Conservation (phyloP, 1,284 basidiomycete species). For the Naganishia sp. region DNA sequence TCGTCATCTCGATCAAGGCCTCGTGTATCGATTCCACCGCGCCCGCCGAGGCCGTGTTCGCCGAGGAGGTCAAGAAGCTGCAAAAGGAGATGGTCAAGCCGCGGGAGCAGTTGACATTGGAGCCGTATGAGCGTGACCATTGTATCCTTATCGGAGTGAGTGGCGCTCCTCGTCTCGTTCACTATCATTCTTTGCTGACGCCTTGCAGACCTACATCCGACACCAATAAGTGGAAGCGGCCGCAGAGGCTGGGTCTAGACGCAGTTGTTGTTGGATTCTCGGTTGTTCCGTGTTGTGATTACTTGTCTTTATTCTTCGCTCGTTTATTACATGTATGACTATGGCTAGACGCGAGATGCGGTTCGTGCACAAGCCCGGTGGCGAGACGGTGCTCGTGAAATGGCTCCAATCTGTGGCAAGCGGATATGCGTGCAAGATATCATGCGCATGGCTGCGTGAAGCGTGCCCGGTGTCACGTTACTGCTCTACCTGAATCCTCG, state of each 20-base stretch:
- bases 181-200: background rate
- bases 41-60: slow-evolving; percentile 86
- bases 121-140: slow-evolving; percentile 59
- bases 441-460: too few relatives aligned
- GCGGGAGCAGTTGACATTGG: slow-evolving; percentile 86
- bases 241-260: background rate
- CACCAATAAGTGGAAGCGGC: slow-evolving; percentile 27
- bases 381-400: too few relatives aligned
- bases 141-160: slow-evolving; percentile 38
- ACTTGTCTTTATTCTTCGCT: slow-evolving; percentile 8
- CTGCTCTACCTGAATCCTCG: too few relatives aligned
- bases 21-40: slow-evolving; percentile 97
- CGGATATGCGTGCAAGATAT: too few relatives aligned
- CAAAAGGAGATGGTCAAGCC: slow-evolving; percentile 84
- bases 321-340: slow-evolving; percentile 19
- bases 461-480: too few relatives aligned
- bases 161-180: background rate
- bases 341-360: background rate
- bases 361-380: too few relatives aligned
- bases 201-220: slow-evolving; percentile 30
- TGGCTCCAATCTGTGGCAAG: too few relatives aligned
- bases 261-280: slow-evolving; percentile 6
- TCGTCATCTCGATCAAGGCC: slow-evolving; percentile 98
- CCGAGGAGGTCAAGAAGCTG: slow-evolving; percentile 82
- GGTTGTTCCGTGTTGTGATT: slow-evolving; percentile 6